Conservation (phyloP, 169 alveolate species). For the Eimeria acervulina region DNA sequence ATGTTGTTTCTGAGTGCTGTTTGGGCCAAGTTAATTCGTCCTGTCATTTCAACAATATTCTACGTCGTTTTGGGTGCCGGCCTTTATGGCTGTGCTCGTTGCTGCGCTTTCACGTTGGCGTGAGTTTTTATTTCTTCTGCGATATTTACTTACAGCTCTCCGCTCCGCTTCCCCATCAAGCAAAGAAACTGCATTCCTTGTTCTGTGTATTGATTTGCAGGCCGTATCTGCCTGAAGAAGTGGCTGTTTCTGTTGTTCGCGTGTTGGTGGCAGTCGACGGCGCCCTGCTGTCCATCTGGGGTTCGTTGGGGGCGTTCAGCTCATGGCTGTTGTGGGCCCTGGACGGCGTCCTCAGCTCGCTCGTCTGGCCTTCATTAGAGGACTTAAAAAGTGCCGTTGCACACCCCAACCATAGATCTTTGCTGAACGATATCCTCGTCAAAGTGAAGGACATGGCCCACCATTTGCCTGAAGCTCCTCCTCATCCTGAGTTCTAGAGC, state of each 20-base stretch:
- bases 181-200: neutral
- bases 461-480: slow-evolving; percentile 14
- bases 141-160: neutral
- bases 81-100: slow-evolving; percentile 45
- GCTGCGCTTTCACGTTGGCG: slow-evolving; percentile 46
- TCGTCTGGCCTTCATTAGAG: slow-evolving; percentile 49
- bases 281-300: neutral
- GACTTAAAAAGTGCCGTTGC: neutral
- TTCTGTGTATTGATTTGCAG: neutral
- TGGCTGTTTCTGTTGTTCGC: slow-evolving; percentile 29
- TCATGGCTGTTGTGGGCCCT: neutral
- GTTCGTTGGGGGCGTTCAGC: neutral
- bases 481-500: slow-evolving; percentile 4
- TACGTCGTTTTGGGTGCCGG: neutral
- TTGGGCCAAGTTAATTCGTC: slow-evolving; percentile 5
- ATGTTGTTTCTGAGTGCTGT: slow-evolving; percentile 7
- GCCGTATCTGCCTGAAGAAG: slow-evolving; percentile 53
- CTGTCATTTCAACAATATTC: neutral
- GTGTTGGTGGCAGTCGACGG: slow-evolving; percentile 1
- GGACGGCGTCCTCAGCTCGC: slow-evolving; percentile 51
- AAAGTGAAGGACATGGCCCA: slow-evolving; percentile 22
- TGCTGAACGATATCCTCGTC: neutral
- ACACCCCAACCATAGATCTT: slow-evolving; percentile 15
- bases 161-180: neutral
- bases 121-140: neutral